Base-by-base conservation (phyloP, 495 filamentous ascomycete genomes). In the Cenococcum geophilum region DNA sequence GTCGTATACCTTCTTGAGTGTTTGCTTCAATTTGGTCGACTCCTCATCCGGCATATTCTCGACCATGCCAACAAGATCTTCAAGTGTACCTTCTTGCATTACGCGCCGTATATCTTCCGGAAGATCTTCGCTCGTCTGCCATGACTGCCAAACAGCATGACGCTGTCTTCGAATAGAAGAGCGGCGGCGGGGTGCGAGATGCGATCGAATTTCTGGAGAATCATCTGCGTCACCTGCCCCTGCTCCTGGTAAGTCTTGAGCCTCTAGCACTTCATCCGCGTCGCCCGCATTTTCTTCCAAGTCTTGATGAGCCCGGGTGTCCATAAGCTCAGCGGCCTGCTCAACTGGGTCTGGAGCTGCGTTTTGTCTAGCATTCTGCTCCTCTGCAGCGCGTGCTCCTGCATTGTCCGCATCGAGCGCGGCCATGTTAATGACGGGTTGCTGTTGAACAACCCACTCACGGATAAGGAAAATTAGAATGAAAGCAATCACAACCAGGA, bases 371-470 rank as follows among this genome's bases (percentile, higher is more conserved):
- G 48, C 59, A 32, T 56, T 32, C 42, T 32, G 34, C 10, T n/a
- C 55, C 20, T 59, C 52, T 10, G 14, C 56, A 14, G 14, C 47
- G 1, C 35, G 45, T 14, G 37, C 53, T 23, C 22, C 32, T 25
- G 42, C 60, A 37, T 43, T 22, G 12, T 58, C 49, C 21, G 56
- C 62, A 45, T 34, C 60, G 10, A 65, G 32, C 3, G 65, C 63
- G 16, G 67, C 87, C 77, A 84, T 75, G 58, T 83, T 81, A 36
- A 80, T 78, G 61, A 88, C 87, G 10, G 91, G 92, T 69, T 97
- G 95, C 70, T 97, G 93, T 68, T 97, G 92, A 5, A 97, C 91
- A 42, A 99, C 93, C 83, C 95, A 99, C 74, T 99, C 93, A 18
- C 93, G 80, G 54, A 99, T 96, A 18, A 99, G 75, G 65, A 99